Conservation (phyloP, 2,329 filamentous ascomycete species). For the Alternaria ethzedia region DNA sequence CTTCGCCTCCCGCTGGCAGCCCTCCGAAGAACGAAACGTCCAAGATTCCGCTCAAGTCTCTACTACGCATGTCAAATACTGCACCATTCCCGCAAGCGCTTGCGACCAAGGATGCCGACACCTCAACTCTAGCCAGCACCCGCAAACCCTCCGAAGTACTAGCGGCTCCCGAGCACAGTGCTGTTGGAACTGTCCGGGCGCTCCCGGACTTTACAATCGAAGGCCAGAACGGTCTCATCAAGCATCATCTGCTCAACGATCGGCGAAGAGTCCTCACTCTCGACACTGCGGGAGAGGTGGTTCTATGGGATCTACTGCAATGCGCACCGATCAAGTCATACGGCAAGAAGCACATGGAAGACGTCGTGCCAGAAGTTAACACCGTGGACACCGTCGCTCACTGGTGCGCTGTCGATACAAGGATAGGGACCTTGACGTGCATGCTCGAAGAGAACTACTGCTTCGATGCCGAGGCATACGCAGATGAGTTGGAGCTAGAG, state of each 20-base stretch:
- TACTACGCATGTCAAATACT: conserved; percentile 84
- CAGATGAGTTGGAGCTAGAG: conserved; percentile 80
- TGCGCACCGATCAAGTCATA: conserved; percentile 90
- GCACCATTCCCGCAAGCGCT: conserved; percentile 71
- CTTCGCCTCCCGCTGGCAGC: conserved; percentile 46
- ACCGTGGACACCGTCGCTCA: conserved; percentile 88
- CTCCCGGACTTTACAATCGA: conserved; percentile 71
- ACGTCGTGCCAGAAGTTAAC: conserved; percentile 86
- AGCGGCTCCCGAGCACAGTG: conserved; percentile 47
- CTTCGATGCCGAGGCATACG: conserved; percentile 97
- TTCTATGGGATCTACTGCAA: conserved; percentile 93
- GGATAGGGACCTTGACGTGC: conserved; percentile 89
- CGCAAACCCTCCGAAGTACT: conserved; percentile 66
- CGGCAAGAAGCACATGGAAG: conserved; percentile 91
- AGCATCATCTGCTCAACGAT: conserved; percentile 90
- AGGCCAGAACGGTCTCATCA: conserved; percentile 93
- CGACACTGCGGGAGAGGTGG: conserved; percentile 92
- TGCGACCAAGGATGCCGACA: conserved; percentile 62
- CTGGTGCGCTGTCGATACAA: conserved; percentile 94
- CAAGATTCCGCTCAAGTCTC: conserved; percentile 76
- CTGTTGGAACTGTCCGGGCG: conserved; percentile 48
- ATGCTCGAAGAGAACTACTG: conserved; percentile 93
- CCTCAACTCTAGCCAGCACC: conserved; percentile 57
- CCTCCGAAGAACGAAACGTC: conserved; percentile 49
- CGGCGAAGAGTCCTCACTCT: conserved; percentile 86